phyloP scores from a whole-genome alignment of 148 eudicot genomes.

The Euryodendron excelsum region DNA sequence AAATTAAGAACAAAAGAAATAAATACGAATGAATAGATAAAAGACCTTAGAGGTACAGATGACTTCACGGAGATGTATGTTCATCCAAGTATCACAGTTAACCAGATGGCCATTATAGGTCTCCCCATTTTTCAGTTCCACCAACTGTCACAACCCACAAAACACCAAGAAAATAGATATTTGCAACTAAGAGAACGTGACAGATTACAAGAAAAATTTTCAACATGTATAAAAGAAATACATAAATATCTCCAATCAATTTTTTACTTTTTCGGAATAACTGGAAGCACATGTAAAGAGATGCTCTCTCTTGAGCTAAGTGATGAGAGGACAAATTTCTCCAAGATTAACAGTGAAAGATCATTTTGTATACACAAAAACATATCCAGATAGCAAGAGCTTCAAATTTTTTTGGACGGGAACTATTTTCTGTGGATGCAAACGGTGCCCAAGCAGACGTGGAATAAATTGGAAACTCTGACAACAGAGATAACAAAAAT shows the following conservation, averaged over 20 bases:
- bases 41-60: constrained; percentile 89
- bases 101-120: constrained; percentile 95
- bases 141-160: constrained; percentile 43
- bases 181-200: neutral
- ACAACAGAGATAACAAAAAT: neutral
- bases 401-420: too few species aligned
- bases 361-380: too few species aligned
- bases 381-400: neutral
- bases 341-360: neutral
- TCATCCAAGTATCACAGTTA: constrained; percentile 97
- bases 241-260: neutral
- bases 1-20: neutral
- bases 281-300: neutral
- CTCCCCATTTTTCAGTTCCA: constrained; percentile 93
- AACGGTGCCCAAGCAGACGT: neutral
- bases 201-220: neutral
- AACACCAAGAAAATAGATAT: neutral
- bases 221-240: neutral
- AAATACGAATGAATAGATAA: neutral
- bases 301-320: neutral
- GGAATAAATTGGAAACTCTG: neutral
- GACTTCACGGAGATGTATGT: constrained; percentile 94
- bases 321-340: neutral
- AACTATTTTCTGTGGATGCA: neutral
- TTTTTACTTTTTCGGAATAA: neutral